Percentiles rank a stretch among this genome's conserved stretches.
These are phyloP conservation scores for Oryza glumipatula DNA, from an alignment of 176 grass and related monocot species.

Conservation along the genomic window DNA sequence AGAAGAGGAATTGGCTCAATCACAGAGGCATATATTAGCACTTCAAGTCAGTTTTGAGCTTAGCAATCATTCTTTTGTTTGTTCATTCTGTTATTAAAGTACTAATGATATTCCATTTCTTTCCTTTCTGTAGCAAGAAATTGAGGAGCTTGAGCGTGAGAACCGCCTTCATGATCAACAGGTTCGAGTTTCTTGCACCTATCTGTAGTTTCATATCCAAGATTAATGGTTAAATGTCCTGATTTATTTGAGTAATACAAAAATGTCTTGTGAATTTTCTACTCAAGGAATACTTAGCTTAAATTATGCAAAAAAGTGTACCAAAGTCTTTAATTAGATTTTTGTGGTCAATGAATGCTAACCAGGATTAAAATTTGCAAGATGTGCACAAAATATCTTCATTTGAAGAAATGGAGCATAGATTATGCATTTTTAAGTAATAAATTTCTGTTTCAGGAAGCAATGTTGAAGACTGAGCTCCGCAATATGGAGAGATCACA, in stretches of 20 bases:
- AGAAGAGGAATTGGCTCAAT: constrained; percentile 97
- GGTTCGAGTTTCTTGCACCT: constrained; percentile 40
- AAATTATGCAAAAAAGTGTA: not conserved
- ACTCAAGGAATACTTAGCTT: constrained; percentile 6
- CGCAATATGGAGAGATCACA: constrained; percentile 97
- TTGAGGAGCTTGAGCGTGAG: constrained; percentile 95
- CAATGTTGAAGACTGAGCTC: constrained; percentile 86
- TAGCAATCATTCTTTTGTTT: constrained; percentile 21
- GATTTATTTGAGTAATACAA: constrained; percentile 19
- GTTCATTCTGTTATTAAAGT: not conserved
- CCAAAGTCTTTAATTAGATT: not conserved
- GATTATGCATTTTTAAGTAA: not conserved
- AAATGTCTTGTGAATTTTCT: not conserved
- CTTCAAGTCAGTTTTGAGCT: constrained; percentile 82
- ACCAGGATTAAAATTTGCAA: not conserved
- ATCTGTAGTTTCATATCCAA: not conserved
- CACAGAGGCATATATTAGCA: constrained; percentile 90
- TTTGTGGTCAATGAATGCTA: constrained; percentile 6
- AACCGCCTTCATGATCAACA: constrained; percentile 95
- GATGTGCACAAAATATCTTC: constrained; percentile 11
- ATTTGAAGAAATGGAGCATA: not conserved
- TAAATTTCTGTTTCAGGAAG: constrained; percentile 64
- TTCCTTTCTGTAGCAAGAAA: constrained; percentile 78
- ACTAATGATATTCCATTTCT: constrained; percentile 27
- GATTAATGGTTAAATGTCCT: not conserved